A percentile compares a stretch with the other conserved stretches of the same genome.
Conservation (phyloP, 2,329 filamentous ascomycete genomes). For the Verticillium zaregamsianum region DNA sequence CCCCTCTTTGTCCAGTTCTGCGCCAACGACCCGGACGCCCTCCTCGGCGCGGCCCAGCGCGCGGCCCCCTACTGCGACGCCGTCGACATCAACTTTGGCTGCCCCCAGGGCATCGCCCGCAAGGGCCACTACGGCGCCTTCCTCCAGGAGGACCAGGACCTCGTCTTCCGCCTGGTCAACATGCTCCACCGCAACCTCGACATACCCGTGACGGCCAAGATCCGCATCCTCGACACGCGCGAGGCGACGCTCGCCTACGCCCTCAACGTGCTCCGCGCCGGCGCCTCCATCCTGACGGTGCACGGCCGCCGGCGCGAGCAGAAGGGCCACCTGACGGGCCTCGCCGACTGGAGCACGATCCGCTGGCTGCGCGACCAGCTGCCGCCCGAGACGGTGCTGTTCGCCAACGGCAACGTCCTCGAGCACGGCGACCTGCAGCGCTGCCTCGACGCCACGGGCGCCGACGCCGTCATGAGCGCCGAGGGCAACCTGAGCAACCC, state of each 20-base stretch:
- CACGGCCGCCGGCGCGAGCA: slow-evolving; percentile 87
- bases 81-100: slow-evolving; percentile 91
- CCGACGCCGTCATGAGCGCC: slow-evolving; percentile 91
- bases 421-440: slow-evolving; percentile 71
- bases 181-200: slow-evolving; percentile 74
- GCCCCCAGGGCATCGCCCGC: slow-evolving; percentile 90
- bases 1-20: slow-evolving; percentile 97
- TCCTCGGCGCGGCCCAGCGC: slow-evolving; percentile 72
- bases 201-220: slow-evolving; percentile 91
- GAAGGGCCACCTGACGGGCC: slow-evolving; percentile 90
- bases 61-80: slow-evolving; percentile 90
- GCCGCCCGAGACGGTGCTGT: slow-evolving; percentile 84
- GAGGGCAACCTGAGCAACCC: slow-evolving; percentile 95
- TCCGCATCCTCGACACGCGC: slow-evolving; percentile 79
- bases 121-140: slow-evolving; percentile 93
- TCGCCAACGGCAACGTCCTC: slow-evolving; percentile 94
- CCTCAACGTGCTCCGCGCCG: slow-evolving; percentile 77
- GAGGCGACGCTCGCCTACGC: slow-evolving; percentile 89
- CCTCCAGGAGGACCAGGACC: slow-evolving; percentile 83
- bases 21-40: slow-evolving; percentile 76
- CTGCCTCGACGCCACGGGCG: slow-evolving; percentile 80
- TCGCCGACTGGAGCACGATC: slow-evolving; percentile 89
- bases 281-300: slow-evolving; percentile 89
- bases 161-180: slow-evolving; percentile 79
- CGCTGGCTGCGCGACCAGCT: slow-evolving; percentile 77